Evolutionary conservation across 495 filamentous ascomycete species (phyloP), one percentile per base, ranked within the genome.

Genomic region (Trichocladium uniseriatum): DNA sequence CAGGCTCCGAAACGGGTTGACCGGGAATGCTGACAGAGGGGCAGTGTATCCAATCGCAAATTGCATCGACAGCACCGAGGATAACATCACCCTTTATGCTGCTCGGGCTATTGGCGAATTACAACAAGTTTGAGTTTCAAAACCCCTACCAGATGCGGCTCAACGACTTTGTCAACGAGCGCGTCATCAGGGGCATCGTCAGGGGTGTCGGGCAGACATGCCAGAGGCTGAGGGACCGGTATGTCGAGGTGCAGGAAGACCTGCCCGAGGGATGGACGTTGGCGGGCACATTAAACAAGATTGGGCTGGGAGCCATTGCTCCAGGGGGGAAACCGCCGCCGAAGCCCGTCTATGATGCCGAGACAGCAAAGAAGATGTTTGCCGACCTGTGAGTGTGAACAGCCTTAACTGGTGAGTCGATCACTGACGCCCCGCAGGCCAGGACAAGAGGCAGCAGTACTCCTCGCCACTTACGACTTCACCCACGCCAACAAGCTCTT

Each of bases 101-200:
- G 34, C 70, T 95, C 5, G 94, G 91, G 7, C 69, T 95, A n/a
- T 70, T 98, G 46, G 88, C 86, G 55, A 98, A 98, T 67, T 97
- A 96, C 76, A 96, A 96, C 76, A 98, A 96, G 67, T 98, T 97
- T 58, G 92, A 98, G 69, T 88, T 94, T 49, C 92, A 95, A 66
- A 98, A 98, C 55, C 92, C 92, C 6, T 98, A 98, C 59, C 85
- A 91, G 59, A 69, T 94, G 51, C 84, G 91, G 37, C 78, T 98
- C n/a, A 89, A 94, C 61, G 92, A 98, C 63, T 97, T 97, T 68
- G 90, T 96, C 53, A 95, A 98, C 56, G 91, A 97, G 60, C 69
- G 72, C 0, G 80, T 82, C 19, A 97, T 97, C 54, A 76, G 84
- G 58, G 89, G 84, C 52, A 86, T 96, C 38, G 77, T 90, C 45